Conservation (phyloP, 208 protist species). For the Willaertia magna region DNA sequence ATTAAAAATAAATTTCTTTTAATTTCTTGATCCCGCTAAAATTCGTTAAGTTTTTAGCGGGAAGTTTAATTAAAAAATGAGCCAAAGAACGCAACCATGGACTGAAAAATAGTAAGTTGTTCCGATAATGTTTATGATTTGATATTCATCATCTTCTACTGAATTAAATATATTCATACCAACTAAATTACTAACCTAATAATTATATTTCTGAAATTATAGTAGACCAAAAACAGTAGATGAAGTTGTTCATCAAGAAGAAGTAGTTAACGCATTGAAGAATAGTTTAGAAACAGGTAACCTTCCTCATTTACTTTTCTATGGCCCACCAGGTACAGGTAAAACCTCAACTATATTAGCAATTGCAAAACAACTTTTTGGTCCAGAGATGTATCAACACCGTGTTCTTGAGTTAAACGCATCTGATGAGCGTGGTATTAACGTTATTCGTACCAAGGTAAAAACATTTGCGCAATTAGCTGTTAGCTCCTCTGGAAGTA, state of each 20-base stretch:
- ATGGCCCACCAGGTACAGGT: constrained; percentile 42
- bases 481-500: constrained; percentile 35
- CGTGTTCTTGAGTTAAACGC: constrained; percentile 99
- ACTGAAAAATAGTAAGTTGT: neutral
- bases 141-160: no score
- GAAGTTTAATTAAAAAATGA: no score
- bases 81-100: neutral
- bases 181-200: no score
- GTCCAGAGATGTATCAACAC: constrained; percentile 59
- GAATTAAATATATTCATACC: no score
- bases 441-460: constrained; percentile 93
- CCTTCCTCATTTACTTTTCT: constrained; percentile 98
- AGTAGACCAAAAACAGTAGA: constrained; percentile 68
- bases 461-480: constrained; percentile 89
- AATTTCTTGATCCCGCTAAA: no score
- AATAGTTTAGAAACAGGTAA: constrained; percentile 65
- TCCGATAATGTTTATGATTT: neutral
- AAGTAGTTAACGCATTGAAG: constrained; percentile 75
- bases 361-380: constrained; percentile 89
- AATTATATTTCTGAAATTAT: neutral
- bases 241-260: constrained; percentile 87
- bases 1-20: no score
- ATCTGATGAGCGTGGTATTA: constrained; percentile 97
- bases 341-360: constrained; percentile 77
- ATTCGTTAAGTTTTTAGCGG: no score